Evolutionary conservation across 1,284 basidiomycete genomes (phyloP), one percentile per base, ranked within the genome.

Genomic region (Moesziomyces globuligerus): DNA sequence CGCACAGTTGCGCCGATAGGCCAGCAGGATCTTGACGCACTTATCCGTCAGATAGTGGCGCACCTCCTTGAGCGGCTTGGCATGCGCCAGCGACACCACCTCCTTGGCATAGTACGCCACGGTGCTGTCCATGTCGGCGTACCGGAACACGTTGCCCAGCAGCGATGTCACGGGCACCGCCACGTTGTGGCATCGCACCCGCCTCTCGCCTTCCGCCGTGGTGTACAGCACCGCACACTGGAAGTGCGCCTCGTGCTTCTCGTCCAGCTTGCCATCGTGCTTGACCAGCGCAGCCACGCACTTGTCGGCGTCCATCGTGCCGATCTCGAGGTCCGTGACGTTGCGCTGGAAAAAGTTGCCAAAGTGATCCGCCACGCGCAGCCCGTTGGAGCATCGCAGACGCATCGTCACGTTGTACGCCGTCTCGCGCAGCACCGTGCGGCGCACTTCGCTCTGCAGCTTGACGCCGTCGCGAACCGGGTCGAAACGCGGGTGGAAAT

Each of bases 221-320:
- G 96, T 98, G 81, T 98, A 94, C 28, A 98, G 85, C 1, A 92
- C 86, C 0, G 96, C 96, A n/a, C 89, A 90, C 83, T 99, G 96
- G 49, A 98, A 84, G 70, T 90, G 90, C 0, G 90, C 92, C 65
- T 91, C 90, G 61, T 88, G 86, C 41, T 91, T 88, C 37, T 91
- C 88, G 77, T 91, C 89, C 13, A 98, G 86, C 51, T 73, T 84
- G 24, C 83, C 84, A 80, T 83, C 89, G 85, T 78, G 90, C 84
- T 84, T 91, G 87, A 88, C 83, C 4, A 86, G 76, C 5, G 90
- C 88, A 6, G 88, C 88, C 46, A 97, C 85, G 0, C 92, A 86
- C 78, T 91, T 91, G 83, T 92, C 90, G 1, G 92, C 88, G 78
- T 93, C 91, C 34, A 96, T 84, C 13, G 88, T 87, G 11, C 92